phyloP scores from a whole-genome alignment of 108 stramenopile species.

The Discostella stelligeroides region DNA sequence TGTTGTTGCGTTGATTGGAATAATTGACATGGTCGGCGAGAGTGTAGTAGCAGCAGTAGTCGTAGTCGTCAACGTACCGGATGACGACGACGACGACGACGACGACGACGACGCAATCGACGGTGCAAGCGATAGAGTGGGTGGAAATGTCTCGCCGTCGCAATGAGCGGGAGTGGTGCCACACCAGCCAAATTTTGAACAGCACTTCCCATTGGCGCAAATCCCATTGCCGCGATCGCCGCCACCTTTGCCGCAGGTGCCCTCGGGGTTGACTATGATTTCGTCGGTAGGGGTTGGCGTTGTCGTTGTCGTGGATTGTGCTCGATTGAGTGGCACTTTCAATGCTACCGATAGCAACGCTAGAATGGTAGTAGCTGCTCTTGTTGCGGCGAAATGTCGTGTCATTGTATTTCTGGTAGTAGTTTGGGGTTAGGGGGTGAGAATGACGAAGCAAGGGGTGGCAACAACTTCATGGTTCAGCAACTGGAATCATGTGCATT shows the following conservation, averaged over 20 bases:
- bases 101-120: not conserved
- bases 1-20: no score
- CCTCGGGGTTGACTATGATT: conserved; percentile 4
- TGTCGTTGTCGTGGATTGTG: not conserved
- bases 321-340: not conserved
- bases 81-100: not conserved
- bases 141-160: conserved; percentile 9
- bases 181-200: conserved; percentile 12
- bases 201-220: conserved; percentile 31
- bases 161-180: conserved; percentile 16
- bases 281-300: not conserved
- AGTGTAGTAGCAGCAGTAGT: not conserved
- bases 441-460: not conserved
- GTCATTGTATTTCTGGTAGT: not conserved
- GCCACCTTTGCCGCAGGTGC: conserved; percentile 15
- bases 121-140: not conserved
- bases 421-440: not conserved
- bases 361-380: not conserved
- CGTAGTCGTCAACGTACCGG: not conserved
- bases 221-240: conserved; percentile 26
- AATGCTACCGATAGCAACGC: not conserved
- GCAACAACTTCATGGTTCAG: not conserved
- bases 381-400: not conserved
- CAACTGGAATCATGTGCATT: no score
- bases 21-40: no score